Conservation (phyloP, 192 early-diverging fungal species). For the Coemansia sp. region DNA sequence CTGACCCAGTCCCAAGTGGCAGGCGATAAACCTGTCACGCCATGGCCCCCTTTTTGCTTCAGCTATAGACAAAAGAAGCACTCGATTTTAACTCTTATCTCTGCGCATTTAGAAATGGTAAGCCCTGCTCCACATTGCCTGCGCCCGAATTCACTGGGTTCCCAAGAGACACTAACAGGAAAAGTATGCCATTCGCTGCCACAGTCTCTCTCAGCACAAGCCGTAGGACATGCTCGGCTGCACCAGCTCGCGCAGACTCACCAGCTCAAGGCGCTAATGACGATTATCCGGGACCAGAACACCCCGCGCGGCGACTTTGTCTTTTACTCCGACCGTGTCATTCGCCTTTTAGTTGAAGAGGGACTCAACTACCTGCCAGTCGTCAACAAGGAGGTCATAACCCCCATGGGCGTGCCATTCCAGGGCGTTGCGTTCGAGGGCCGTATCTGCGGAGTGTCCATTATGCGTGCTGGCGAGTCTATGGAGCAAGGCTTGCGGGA, state of each 20-base stretch:
- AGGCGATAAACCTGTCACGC: too few relatives aligned
- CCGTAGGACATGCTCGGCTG: constrained; percentile 57
- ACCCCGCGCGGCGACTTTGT: constrained; percentile 89
- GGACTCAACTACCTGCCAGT: constrained; percentile 91
- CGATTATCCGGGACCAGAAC: constrained; percentile 78
- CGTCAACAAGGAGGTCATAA: constrained; percentile 70
- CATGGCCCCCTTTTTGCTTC: too few relatives aligned
- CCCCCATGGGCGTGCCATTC: constrained; percentile 73
- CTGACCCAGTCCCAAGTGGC: neutral
- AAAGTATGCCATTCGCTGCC: neutral
- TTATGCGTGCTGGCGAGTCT: constrained; percentile 97
- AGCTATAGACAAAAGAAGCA: too few relatives aligned
- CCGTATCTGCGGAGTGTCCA: constrained; percentile 90
- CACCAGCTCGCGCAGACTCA: constrained; percentile 68
- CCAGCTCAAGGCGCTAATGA: constrained; percentile 77
- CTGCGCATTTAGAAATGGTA: neutral
- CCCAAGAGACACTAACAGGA: neutral
- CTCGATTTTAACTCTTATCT: neutral
- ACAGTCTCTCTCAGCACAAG: constrained; percentile 33
- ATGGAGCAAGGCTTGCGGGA: constrained; percentile 83
- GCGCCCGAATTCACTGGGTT: neutral
- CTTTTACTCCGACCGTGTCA: constrained; percentile 86
- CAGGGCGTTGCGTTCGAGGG: constrained; percentile 77
- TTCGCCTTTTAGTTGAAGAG: constrained; percentile 89
- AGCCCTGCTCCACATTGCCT: neutral